Conservation (phyloP, 148 eudicot species). For the Rhododendron simsii region DNA sequence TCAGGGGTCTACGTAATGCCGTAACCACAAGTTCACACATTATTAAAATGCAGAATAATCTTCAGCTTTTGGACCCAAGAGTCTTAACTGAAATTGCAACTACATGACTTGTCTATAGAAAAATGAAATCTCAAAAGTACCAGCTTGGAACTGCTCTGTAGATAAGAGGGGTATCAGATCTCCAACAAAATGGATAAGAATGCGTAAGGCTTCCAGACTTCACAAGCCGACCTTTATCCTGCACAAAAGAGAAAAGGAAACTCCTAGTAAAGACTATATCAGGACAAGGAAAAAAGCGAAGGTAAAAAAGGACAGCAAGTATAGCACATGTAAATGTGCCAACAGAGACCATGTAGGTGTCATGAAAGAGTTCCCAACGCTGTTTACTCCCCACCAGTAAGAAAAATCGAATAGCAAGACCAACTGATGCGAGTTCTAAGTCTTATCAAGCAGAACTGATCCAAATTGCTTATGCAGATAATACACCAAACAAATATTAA, state of each 20-base stretch:
- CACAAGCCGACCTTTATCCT: conserved; percentile 82
- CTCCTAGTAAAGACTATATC: background rate
- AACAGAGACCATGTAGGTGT: background rate
- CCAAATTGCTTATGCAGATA: background rate
- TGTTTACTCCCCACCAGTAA: background rate
- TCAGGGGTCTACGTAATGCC: background rate
- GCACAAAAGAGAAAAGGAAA: conserved; percentile 12
- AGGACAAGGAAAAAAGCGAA: background rate
- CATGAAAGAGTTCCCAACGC: background rate
- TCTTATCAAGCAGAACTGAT: background rate
- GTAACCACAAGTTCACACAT: background rate
- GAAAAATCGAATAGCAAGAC: background rate
- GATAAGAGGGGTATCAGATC: conserved; percentile 96
- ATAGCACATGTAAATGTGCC: background rate
- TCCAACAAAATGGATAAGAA: conserved; percentile 92
- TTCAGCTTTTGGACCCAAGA: background rate
- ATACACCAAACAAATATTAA: background rate
- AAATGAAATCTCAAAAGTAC: conserved; percentile 18
- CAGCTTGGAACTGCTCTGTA: conserved; percentile 99
- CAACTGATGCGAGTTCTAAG: background rate
- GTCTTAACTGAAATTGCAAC: background rate
- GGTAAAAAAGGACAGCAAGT: background rate
- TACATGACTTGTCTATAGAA: background rate
- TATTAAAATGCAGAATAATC: background rate
- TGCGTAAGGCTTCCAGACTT: conserved; percentile 82